Evolutionary conservation across 768 basidiomycete species (phyloP).

Genomic region (Clitopilus hobsonii): DNA sequence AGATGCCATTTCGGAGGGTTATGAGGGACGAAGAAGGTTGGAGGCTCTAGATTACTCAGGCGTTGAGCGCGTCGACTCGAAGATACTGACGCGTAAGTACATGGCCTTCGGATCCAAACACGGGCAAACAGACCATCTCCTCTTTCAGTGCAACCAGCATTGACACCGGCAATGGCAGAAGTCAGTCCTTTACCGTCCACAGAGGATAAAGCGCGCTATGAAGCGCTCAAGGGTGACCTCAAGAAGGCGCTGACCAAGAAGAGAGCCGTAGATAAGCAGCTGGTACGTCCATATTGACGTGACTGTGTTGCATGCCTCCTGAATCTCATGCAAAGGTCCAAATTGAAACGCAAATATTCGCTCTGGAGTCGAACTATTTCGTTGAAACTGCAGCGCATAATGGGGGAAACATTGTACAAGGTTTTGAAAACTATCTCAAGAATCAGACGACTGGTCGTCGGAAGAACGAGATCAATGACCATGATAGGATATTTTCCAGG

Average conservation of each 20-base stretch:
- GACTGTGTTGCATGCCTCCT: conserved; percentile 1
- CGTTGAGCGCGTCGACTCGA: neutral
- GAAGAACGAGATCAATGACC: conserved; percentile 72
- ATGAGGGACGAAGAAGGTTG: neutral
- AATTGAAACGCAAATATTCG: conserved; percentile 75
- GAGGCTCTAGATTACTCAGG: conserved; percentile 3
- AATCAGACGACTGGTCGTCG: conserved; percentile 63
- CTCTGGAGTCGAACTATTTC: conserved; percentile 70
- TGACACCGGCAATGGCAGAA: conserved; percentile 31
- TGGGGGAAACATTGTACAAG: conserved; percentile 85
- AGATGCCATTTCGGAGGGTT: conserved; percentile 46
- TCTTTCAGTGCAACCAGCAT: conserved; percentile 1
- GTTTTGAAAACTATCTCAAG: conserved; percentile 85
- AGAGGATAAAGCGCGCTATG: conserved; percentile 73
- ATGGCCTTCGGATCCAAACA: conserved; percentile 10
- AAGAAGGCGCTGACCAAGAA: conserved; percentile 72
- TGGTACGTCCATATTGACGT: conserved; percentile 40
- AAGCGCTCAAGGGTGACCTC: conserved; percentile 70
- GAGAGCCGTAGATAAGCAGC: conserved; percentile 67
- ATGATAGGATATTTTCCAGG: conserved; percentile 77
- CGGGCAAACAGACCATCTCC: conserved; percentile 21
- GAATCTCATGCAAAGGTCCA: conserved; percentile 48
- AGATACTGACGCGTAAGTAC: neutral
- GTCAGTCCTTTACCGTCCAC: conserved; percentile 33
- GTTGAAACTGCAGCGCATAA: conserved; percentile 72